These are phyloP conservation scores for Daldinia grandis DNA, from an alignment of 495 filamentous ascomycete species.

Conservation along the genomic window DNA sequence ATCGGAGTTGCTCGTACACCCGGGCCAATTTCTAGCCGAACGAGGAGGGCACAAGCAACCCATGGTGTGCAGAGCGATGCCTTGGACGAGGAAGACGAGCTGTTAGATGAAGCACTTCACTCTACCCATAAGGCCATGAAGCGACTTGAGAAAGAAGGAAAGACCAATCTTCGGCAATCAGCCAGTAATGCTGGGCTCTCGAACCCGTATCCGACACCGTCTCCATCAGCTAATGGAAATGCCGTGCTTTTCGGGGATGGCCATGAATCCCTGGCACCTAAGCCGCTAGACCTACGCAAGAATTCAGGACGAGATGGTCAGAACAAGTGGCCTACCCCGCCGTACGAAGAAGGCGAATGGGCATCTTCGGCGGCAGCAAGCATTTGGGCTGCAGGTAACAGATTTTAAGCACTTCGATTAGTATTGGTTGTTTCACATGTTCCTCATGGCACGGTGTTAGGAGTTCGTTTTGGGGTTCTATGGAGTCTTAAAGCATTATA, in stretches of 20 bases:
- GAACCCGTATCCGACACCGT: slow-evolving; percentile 92
- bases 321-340: slow-evolving; percentile 94
- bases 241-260: slow-evolving; percentile 72
- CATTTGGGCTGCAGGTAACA: slow-evolving; percentile 73
- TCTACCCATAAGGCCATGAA: slow-evolving; percentile 61
- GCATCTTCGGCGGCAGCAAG: slow-evolving; percentile 79
- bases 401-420: slow-evolving; percentile 52
- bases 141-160: slow-evolving; percentile 58
- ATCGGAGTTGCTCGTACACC: slow-evolving; percentile 59
- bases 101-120: slow-evolving; percentile 80
- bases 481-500: slow-evolving; percentile 42
- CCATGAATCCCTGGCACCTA: slow-evolving; percentile 68
- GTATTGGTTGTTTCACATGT: slow-evolving; percentile 40
- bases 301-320: slow-evolving; percentile 53
- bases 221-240: slow-evolving; percentile 84
- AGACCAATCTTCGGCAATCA: slow-evolving; percentile 62
- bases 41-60: slow-evolving; percentile 79
- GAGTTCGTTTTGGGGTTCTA: slow-evolving; percentile 38
- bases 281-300: slow-evolving; percentile 63
- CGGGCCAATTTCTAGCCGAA: slow-evolving; percentile 81
- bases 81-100: slow-evolving; percentile 95
- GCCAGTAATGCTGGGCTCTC: slow-evolving; percentile 66
- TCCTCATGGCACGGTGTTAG: slow-evolving; percentile 43
- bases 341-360: slow-evolving; percentile 89
- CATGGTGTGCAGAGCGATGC: slow-evolving; percentile 88